A percentile compares a stretch with the other conserved stretches of the same genome.
These are phyloP conservation scores for Fusarium mangiferae DNA, from an alignment of 2,329 filamentous ascomycete genomes.

Conservation along the genomic window DNA sequence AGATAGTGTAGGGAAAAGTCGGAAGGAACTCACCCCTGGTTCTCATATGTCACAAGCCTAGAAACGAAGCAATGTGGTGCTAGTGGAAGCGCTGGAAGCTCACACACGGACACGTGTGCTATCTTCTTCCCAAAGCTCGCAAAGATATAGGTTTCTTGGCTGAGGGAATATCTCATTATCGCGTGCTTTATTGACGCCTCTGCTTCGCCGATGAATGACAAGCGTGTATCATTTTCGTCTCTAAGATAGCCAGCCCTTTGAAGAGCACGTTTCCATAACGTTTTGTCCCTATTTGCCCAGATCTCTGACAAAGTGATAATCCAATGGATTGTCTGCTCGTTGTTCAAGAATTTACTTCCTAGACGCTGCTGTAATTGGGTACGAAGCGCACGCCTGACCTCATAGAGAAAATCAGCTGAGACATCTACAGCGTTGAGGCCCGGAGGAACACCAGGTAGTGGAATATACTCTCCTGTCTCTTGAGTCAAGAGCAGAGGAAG, in stretches of 20 bases:
- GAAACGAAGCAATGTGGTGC: rapidly evolving
- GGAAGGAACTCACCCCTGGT: background rate
- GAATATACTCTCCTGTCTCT: background rate
- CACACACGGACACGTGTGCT: background rate
- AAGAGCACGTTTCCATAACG: background rate
- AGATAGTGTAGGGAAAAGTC: background rate
- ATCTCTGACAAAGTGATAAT: rapidly evolving
- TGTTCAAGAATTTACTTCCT: background rate
- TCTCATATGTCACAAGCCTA: rapidly evolving
- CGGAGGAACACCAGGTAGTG: rapidly evolving
- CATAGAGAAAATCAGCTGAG: background rate
- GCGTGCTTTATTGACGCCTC: background rate
- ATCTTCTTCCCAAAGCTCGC: background rate
- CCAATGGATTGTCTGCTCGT: background rate
- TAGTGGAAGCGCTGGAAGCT: rapidly evolving
- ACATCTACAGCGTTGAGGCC: background rate
- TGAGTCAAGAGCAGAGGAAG: background rate
- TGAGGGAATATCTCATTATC: background rate
- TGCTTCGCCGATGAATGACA: background rate
- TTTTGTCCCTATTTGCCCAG: background rate
- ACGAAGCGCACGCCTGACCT: background rate
- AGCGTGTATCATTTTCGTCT: background rate
- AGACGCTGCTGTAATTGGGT: background rate
- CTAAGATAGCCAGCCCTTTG: background rate
- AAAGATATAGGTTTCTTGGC: background rate